Conservation (phyloP, 345 rosid genomes). For the Nephelium lappaceum region DNA sequence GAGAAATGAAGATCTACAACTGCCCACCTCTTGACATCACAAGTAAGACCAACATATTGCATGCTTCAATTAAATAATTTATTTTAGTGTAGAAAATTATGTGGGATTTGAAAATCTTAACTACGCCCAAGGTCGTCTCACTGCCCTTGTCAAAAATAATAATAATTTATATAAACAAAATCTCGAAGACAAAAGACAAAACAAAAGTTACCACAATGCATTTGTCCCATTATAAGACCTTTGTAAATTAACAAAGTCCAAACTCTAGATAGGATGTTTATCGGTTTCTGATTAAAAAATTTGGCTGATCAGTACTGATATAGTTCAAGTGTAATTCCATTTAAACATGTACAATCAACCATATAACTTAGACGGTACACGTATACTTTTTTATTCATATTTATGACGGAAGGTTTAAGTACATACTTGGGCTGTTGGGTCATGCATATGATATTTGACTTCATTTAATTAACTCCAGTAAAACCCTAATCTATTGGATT, state of each 20-base stretch:
- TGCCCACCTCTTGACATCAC: slow-evolving; percentile 2
- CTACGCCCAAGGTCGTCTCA: not conserved
- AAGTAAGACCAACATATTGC: not conserved
- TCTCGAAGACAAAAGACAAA: not conserved
- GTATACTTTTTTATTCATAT: too few species aligned
- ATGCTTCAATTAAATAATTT: not conserved
- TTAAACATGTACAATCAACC: too few species aligned
- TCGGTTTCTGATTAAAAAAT: not conserved
- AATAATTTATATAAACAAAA: not conserved
- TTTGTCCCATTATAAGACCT: slow-evolving; percentile 6
- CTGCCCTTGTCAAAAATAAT: not conserved
- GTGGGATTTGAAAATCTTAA: not conserved
- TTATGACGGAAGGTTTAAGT: too few species aligned
- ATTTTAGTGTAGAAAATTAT: not conserved
- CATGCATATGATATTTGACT: too few species aligned
- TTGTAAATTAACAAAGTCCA: not conserved
- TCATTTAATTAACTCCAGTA: too few species aligned
- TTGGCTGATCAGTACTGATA: too few species aligned
- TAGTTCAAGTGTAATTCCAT: too few species aligned
- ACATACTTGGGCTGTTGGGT: too few species aligned
- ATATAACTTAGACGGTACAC: too few species aligned
- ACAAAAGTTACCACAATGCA: not conserved
- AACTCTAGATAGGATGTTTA: not conserved
- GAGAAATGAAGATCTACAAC: slow-evolving; percentile 1
- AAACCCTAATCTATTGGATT: too few species aligned